Percentiles rank a stretch among this genome's conserved stretches.
Evolutionary conservation across 495 filamentous ascomycete species (phyloP).

Genomic region (Tuber brumale): DNA sequence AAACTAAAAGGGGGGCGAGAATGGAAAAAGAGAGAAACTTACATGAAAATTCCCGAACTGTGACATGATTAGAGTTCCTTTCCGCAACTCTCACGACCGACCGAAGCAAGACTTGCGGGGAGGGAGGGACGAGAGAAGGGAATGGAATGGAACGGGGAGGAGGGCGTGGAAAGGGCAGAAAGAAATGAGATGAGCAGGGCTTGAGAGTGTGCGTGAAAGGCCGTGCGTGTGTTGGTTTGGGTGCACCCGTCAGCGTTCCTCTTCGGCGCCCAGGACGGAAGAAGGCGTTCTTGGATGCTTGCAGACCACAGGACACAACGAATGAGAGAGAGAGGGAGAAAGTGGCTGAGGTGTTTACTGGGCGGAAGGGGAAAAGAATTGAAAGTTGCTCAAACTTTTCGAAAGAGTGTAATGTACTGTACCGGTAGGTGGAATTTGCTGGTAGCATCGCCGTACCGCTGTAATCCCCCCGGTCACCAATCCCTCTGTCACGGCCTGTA

Average conservation of each 20-base stretch:
- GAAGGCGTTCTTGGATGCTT: background rate
- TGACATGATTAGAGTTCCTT: constrained; percentile 43
- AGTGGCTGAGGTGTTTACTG: constrained; percentile 2
- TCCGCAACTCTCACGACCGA: constrained; percentile 25
- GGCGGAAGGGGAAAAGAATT: background rate
- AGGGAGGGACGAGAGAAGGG: constrained; percentile 12
- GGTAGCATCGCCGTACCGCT: too few species aligned
- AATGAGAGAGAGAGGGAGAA: background rate
- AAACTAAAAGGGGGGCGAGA: background rate
- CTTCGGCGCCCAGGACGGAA: background rate
- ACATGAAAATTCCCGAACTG: constrained; percentile 89
- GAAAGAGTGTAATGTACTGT: background rate
- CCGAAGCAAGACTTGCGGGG: constrained; percentile 19
- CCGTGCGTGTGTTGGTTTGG: background rate
- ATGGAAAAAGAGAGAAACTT: constrained; percentile 45
- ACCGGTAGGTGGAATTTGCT: background rate
- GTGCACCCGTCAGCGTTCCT: constrained; percentile 3
- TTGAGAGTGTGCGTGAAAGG: background rate
- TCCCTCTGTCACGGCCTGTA: background rate
- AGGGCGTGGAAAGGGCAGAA: background rate
- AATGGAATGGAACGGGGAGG: constrained; percentile 17
- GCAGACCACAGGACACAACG: background rate
- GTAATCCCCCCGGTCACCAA: background rate
- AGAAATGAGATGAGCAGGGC: constrained; percentile 5
- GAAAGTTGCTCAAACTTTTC: background rate